phyloP scores from a whole-genome alignment of 148 eudicot species.

The Vaccinium corymbosum region DNA sequence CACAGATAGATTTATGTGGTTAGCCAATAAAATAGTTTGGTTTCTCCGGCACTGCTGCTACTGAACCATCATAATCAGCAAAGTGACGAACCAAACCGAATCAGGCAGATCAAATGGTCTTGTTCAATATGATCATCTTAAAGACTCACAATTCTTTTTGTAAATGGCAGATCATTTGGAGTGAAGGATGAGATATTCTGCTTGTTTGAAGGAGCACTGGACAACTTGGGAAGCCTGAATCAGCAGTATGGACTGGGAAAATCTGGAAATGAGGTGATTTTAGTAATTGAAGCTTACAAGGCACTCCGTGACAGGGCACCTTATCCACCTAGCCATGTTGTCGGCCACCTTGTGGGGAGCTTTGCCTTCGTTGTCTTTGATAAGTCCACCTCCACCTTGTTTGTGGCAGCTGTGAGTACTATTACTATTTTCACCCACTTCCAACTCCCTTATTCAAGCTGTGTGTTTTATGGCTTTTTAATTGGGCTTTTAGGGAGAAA shows the following conservation, averaged over 20 bases:
- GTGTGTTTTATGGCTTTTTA: neutral
- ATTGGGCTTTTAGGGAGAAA: neutral
- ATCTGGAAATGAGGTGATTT: slow-evolving; percentile 61
- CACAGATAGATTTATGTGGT: neutral
- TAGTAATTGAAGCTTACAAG: slow-evolving; percentile 89
- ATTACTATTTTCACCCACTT: neutral
- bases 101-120: neutral
- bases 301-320: slow-evolving; percentile 94
- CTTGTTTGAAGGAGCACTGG: slow-evolving; percentile 81
- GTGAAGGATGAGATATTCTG: slow-evolving; percentile 92
- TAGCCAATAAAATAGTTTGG: neutral
- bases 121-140: neutral
- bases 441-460: neutral
- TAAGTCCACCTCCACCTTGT: slow-evolving; percentile 75
- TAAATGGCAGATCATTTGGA: slow-evolving; percentile 58
- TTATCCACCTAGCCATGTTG: slow-evolving; percentile 82
- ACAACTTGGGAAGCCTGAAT: slow-evolving; percentile 81
- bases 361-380: slow-evolving; percentile 82
- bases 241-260: slow-evolving; percentile 83
- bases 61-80: neutral
- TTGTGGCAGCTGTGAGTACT: slow-evolving; percentile 72
- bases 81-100: neutral
- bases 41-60: neutral
- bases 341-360: slow-evolving; percentile 72
- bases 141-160: no score